Base-by-base conservation (phyloP, 75 land plant species). In the Sequoia sempervirens region DNA sequence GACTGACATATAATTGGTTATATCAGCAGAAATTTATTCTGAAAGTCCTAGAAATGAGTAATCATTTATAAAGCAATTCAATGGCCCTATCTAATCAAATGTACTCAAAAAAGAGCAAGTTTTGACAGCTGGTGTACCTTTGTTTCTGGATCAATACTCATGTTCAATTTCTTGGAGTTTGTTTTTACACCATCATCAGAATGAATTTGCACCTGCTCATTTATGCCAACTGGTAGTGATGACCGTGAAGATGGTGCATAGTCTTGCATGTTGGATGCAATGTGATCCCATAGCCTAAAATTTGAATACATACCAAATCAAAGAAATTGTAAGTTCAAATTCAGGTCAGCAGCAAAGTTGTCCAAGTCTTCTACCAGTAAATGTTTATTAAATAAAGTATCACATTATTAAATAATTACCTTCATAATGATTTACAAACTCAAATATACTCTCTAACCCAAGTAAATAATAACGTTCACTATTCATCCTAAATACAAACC, bases 251-350 rank as follows among this genome's bases (percentile, higher is more conserved):
- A 79, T 43, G 88, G 83, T 34, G 86, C 87, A 88, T 96, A 95
- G 56, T 89, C 46, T 73, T 89, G 54, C 68, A 90, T 58, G 83
- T 90, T 89, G 54, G 93, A 87, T 72, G 90, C 83, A 70, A 97
- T 85, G 90, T 97, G 95, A 83, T 96, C 95, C 99, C 99, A 97
- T 36, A 97, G 87, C 99, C 99, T 97, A 83, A 50, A 12, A 50
- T 10, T 47, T 47, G 13, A 61, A 61, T 61, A 58, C 4, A 61
- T 6, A 61, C 66, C 28, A 61, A 61, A 61, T 61, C 66, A 23
- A 23, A 5, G 1, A 61, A 26, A 61, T 7, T 5, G 0, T 5
- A 61, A 4, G 4, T 56, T 18, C 5, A 20, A 61, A 61, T 61
- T 30, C 13, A 70, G 15, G 32, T 32, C 32, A 61, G 37, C 13